These are phyloP conservation scores for Aspergillus niger DNA, from an alignment of 2,329 filamentous ascomycete genomes.

Conservation along the genomic window DNA sequence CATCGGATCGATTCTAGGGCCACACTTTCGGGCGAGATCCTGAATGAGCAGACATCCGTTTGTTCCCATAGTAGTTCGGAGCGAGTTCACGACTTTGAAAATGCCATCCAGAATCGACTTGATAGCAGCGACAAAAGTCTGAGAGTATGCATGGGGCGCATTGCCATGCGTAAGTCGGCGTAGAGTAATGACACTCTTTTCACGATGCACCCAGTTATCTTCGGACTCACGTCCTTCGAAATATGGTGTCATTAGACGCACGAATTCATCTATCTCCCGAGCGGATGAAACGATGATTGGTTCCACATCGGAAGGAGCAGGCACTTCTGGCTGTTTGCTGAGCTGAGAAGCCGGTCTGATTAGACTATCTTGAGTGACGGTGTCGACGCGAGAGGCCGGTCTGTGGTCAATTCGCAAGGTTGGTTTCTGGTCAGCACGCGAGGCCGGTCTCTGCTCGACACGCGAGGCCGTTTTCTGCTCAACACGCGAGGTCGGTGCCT, in stretches of 20 bases:
- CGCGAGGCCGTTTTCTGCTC: constrained; percentile 30
- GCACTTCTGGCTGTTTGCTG: neutral
- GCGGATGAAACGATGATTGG: constrained; percentile 81
- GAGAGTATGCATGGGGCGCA: constrained; percentile 72
- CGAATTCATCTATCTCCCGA: constrained; percentile 83
- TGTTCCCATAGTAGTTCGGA: constrained; percentile 86
- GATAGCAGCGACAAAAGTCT: constrained; percentile 68
- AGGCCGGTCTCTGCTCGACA: no score
- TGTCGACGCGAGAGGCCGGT: no score
- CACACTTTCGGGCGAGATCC: constrained; percentile 75
- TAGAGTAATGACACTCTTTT: constrained; percentile 76
- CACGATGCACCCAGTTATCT: constrained; percentile 85
- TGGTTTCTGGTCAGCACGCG: no score
- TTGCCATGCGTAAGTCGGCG: constrained; percentile 82
- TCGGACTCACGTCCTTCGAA: constrained; percentile 91
- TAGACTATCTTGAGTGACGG: no score
- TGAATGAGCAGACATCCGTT: constrained; percentile 83
- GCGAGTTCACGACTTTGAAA: constrained; percentile 77
- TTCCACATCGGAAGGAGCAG: constrained; percentile 57
- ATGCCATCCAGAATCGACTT: constrained; percentile 82
- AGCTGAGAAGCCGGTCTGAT: no score
- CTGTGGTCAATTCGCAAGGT: no score
- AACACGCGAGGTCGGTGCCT: no score
- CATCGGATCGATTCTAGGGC: constrained; percentile 80
- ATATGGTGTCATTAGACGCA: constrained; percentile 74